A percentile compares a stretch with the other conserved stretches of the same genome.
Evolutionary conservation across 352 stramenopile species (phyloP).

Genomic region (Pythium apleroticum): DNA sequence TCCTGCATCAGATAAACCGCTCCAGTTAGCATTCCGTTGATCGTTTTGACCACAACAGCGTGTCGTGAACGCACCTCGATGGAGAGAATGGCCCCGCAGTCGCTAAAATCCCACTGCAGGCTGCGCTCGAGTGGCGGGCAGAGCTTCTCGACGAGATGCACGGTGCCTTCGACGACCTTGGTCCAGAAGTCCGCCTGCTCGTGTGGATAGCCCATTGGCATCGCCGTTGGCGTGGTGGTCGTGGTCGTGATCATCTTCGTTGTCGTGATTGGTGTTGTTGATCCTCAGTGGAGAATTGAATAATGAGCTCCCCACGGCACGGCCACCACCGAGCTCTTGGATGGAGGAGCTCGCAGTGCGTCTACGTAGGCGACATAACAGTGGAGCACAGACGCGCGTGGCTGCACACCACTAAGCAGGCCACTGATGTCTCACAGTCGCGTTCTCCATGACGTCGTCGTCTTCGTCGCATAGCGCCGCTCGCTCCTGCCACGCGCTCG

Average conservation of each 20-base stretch:
- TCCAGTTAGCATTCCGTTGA: neutral
- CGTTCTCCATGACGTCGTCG: neutral
- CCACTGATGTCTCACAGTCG: neutral
- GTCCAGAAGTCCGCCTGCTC: conserved; percentile 14
- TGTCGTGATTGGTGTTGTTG: neutral
- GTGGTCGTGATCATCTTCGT: neutral
- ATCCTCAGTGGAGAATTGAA: neutral
- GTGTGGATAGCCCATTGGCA: neutral
- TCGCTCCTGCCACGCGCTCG: neutral
- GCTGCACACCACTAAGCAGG: neutral
- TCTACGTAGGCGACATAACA: neutral
- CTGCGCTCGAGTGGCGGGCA: conserved; percentile 19
- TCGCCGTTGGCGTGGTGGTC: neutral
- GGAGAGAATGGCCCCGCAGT: neutral
- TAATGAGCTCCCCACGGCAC: neutral
- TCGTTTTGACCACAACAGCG: too few species aligned
- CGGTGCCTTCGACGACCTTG: conserved; percentile 13
- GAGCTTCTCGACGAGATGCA: conserved; percentile 19
- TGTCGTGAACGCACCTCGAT: conserved; percentile 17
- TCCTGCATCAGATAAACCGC: conserved; percentile 5
- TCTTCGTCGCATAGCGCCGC: neutral
- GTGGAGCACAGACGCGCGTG: neutral
- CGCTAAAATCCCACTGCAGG: conserved; percentile 20
- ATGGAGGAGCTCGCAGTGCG: neutral
- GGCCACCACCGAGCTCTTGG: neutral